Evolutionary conservation across 2,329 filamentous ascomycete genomes (phyloP), one percentile per base, ranked within the genome.

Genomic region (Fusarium hainanense): DNA sequence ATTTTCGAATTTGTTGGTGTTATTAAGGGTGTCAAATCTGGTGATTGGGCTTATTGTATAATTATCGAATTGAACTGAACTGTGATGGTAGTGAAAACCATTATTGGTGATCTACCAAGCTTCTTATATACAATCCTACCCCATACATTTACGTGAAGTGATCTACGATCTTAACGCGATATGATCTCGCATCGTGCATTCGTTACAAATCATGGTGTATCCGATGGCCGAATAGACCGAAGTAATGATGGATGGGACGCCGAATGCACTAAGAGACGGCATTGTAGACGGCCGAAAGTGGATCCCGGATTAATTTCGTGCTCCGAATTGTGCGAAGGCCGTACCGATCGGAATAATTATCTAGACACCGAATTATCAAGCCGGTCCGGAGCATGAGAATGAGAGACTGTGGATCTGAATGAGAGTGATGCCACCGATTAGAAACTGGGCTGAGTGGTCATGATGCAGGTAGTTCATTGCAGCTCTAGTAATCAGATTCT

Each of bases 281-380:
- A 7, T 25, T 16, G 25, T 20, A 13, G 12, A 40, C 40, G 25
- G 61, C 62, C 62, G 60, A 65, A 52, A 32, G 46, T 66, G 62
- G 62, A 1, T 25, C 58, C 56, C 60, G 61, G 62, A 59, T 65
- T 41, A 65, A 59, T 40, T 59, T 65, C 54, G 46, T 37, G 28
- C 41, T 48, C 62, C 62, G 62, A 59, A 59, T 43, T 65, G 41
- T 60, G 46, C 47, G 62, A 48, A 40, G 18, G 13, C 61, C 49
- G 25, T 28, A 9, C 61, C 49, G 62, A 43, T 43, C 52, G 62
- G 60, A 65, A 65, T 30, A 40, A 59, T 10, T 27, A 27, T 47
- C 37, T 21, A 21, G 49, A 14, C 16, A 9, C 32, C 30, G 49
- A 50, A 16, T 9, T 32, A 30, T 20, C n/a, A 30, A 41, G n/a